Conservation (phyloP, 2,329 filamentous ascomycete species). For the Biscogniauxia sp. region DNA sequence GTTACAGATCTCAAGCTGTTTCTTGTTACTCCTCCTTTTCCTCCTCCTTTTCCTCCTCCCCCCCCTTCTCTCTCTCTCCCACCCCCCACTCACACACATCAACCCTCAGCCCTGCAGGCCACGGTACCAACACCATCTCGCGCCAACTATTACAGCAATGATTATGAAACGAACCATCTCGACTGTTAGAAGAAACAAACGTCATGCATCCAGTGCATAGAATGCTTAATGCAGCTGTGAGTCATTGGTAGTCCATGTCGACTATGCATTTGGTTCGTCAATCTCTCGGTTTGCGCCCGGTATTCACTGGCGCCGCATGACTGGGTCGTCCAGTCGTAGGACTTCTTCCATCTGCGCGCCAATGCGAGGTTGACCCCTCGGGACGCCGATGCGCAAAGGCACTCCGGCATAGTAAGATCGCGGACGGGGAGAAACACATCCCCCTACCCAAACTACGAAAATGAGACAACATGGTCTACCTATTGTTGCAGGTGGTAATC, state of each 20-base stretch:
- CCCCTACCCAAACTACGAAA: neutral
- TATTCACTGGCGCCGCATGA: neutral
- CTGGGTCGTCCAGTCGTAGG: neutral
- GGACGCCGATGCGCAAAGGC: slow-evolving; percentile 15
- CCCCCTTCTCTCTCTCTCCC: neutral
- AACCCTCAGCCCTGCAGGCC: neutral
- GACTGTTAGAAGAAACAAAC: slow-evolving; percentile 2
- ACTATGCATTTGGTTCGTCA: neutral
- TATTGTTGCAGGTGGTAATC: too few relatives aligned
- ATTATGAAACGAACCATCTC: neutral
- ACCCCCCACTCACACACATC: neutral
- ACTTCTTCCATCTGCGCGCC: slow-evolving; percentile 14
- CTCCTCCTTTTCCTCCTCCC: neutral
- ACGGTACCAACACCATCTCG: neutral
- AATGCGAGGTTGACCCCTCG: slow-evolving; percentile 9
- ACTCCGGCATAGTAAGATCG: neutral
- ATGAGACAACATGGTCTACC: neutral
- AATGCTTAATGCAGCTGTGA: slow-evolving; percentile 1
- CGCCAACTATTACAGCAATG: neutral
- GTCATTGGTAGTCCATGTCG: neutral
- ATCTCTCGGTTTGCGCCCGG: neutral
- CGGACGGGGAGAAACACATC: too few relatives aligned
- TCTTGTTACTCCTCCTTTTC: neutral
- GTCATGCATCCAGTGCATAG: slow-evolving; percentile 17
- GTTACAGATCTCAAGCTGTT: too few relatives aligned